These are phyloP conservation scores for Talaromyces sp. DNA, from an alignment of 2,329 filamentous ascomycete species.

Conservation along the genomic window DNA sequence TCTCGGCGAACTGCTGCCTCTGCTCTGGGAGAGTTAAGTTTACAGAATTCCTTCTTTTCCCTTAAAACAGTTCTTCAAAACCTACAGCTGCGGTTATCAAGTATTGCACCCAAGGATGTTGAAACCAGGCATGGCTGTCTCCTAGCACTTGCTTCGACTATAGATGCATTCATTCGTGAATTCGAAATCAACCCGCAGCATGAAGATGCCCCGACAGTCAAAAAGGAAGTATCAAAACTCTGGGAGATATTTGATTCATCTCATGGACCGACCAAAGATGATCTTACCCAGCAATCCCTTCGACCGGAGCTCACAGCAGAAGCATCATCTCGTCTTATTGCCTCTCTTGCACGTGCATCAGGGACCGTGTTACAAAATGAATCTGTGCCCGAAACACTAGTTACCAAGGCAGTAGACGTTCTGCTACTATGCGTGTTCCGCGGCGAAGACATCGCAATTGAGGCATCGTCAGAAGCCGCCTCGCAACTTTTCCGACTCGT, in stretches of 20 bases:
- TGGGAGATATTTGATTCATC: slow-evolving; percentile 35
- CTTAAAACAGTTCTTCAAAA: slow-evolving; percentile 27
- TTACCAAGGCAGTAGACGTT: slow-evolving; percentile 26
- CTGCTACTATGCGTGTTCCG: slow-evolving; percentile 36
- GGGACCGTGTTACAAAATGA: slow-evolving; percentile 6
- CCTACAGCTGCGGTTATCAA: slow-evolving; percentile 27
- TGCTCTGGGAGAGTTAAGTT: slow-evolving; percentile 55
- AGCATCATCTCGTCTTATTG: slow-evolving; percentile 33
- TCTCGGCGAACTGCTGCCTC: slow-evolving; percentile 67
- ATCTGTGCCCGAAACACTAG: slow-evolving; percentile 11
- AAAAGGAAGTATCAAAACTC: slow-evolving; percentile 21
- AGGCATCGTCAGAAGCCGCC: slow-evolving; percentile 35
- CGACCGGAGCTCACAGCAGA: slow-evolving; percentile 40
- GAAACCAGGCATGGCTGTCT: slow-evolving; percentile 42
- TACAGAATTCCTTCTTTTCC: slow-evolving; percentile 25
- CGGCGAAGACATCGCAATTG: slow-evolving; percentile 35
- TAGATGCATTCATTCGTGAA: slow-evolving; percentile 15
- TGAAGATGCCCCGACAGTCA: slow-evolving; percentile 21
- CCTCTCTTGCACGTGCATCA: slow-evolving; percentile 29
- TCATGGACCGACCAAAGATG: slow-evolving; percentile 29
- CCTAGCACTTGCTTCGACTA: slow-evolving; percentile 32
- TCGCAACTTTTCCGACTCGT: slow-evolving; percentile 36
- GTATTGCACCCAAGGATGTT: slow-evolving; percentile 34
- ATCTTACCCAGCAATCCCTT: slow-evolving; percentile 33
- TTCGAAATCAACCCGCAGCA: slow-evolving; percentile 15